Base-by-base conservation (phyloP, 129 eudicot species). In the Pseudognaphalium luteoalbum region DNA sequence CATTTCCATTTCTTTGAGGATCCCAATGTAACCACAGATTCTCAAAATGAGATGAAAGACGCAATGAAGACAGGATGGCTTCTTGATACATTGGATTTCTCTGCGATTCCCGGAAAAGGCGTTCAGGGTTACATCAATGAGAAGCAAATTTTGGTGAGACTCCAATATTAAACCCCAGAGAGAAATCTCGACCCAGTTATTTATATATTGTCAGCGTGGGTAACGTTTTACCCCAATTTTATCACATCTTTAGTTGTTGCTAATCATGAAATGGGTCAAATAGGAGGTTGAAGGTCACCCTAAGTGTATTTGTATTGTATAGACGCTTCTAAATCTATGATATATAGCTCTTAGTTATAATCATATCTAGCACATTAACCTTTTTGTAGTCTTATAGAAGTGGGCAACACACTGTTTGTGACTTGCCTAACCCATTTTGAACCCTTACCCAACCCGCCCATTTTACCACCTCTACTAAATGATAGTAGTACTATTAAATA, bases 1-100 rank as follows among this genome's bases (percentile, higher is more conserved):
- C 97, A 90, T 86, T 90, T 82, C 83, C 98, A 90, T 84, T 90
- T 90, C 82, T 88, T 93, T 62, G 96, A 93, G 56, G 91, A 78
- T 70, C 81, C 89, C 71, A 76, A 80, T 56, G 73, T 73, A 63
- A 63, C 85, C 71, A 80, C 77, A 61, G 84, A 82, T 73, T 74
- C 76, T 68, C 85, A 72, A 63, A 50, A 29, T 28, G 42, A 12
- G 25, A 75, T 59, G n/a, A 73, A 60, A 47, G 72, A 90, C 9
- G 66, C 81, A 42, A 76, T 61, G 47, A 78, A 59, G 76, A 85
- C 86, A n/a, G 88, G 78, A 80, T 93, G 98, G 98, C 97, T 93
- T 74, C 85, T 82, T 77, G 96, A 93, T 64, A 87, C 85, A 9
- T 75, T 84, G 15, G 93, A 82, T 57, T 93, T 93, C 80, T 70